Evolutionary conservation across 2,329 filamentous ascomycete species (phyloP), one percentile per base, ranked within the genome.

Genomic region (Pyrenochaeta sp.): DNA sequence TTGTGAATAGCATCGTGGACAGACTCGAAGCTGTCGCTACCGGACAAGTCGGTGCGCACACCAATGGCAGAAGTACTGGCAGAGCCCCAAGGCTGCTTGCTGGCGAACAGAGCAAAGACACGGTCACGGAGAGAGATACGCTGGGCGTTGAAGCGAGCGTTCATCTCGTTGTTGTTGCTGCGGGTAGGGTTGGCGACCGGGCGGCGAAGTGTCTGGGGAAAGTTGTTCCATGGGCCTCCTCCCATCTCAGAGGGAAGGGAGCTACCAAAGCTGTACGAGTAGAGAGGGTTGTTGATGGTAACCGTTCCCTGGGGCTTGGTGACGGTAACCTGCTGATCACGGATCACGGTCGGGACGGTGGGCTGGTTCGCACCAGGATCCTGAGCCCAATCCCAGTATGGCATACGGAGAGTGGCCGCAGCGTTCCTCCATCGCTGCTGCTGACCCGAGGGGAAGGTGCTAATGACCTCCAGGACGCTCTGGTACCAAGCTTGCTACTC

Each of bases 231-330:
- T 40, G 71, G 70, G 32, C 69, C 69, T 50, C 68, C 67, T 31
- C 71, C 71, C 27, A 86, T 84, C 3, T 80, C 78, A 23, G 77
- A 72, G 49, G 87, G 83, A 14, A 88, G 79, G 0, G 88, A 86
- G 54, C 63, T 64, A 43, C 77, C 72, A 51, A 60, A 79, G 47
- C 54, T 73, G 67, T 81, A 82, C 41, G 68, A 75, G 69, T 78
- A 81, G 29, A 82, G 71, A 3, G 80, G 80, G 66, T 82, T 82
- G 47, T 64, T 18, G 40, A 82, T 76, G 9, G 63, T 72, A 33
- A 68, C 64, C 7, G 54, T 54, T 36, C 79, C 79, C 10, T 60
- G 59, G 4, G 79, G 77, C 49, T 76, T 78, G 48, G 73, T 80
- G 23, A 82, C 74, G 9, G 70, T 65, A 40, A 84, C 76, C 4